Evolutionary conservation across 1,139 yeast species (phyloP).

Genomic region (Hyphopichia burtonii): DNA sequence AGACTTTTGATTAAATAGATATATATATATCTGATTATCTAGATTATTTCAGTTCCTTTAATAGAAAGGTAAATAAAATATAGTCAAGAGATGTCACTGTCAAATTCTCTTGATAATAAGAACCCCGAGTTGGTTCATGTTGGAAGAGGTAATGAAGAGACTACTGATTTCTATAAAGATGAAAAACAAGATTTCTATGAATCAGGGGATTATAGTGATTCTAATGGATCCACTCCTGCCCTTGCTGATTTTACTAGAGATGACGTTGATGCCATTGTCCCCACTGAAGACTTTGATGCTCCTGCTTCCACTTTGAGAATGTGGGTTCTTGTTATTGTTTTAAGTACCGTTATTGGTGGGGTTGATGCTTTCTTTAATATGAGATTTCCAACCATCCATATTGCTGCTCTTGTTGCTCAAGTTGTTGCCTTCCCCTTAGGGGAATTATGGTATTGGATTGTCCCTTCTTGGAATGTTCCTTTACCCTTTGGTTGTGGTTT

Average conservation of each 20-base stretch:
- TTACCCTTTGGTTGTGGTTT: slow-evolving; percentile 9
- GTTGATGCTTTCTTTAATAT: slow-evolving; percentile 24
- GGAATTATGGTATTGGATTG: slow-evolving; percentile 11
- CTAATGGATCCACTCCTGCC: not conserved
- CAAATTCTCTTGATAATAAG: not conserved
- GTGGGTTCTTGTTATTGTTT: slow-evolving; percentile 12
- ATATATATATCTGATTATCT: too few relatives aligned
- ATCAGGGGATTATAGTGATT: not conserved
- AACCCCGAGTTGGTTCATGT: not conserved
- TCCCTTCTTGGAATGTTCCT: slow-evolving; percentile 15
- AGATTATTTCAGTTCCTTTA: too few relatives aligned
- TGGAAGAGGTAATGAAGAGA: not conserved
- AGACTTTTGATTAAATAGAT: too few relatives aligned
- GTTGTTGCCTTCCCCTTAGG: slow-evolving; percentile 25
- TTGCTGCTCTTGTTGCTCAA: slow-evolving; percentile 22
- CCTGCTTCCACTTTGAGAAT: slow-evolving; percentile 13
- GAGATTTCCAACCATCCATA: slow-evolving; percentile 21
- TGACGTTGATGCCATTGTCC: slow-evolving; percentile 5
- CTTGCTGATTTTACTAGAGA: slow-evolving; percentile 1
- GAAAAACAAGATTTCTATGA: not conserved
- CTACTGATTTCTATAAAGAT: not conserved
- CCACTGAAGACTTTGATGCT: slow-evolving; percentile 3
- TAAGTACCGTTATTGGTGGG: slow-evolving; percentile 17
- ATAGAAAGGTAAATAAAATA: too few relatives aligned
- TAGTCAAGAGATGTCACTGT: not conserved